Base-by-base conservation (phyloP, 2,329 filamentous ascomycete species). In the Lachnellula suecica region DNA sequence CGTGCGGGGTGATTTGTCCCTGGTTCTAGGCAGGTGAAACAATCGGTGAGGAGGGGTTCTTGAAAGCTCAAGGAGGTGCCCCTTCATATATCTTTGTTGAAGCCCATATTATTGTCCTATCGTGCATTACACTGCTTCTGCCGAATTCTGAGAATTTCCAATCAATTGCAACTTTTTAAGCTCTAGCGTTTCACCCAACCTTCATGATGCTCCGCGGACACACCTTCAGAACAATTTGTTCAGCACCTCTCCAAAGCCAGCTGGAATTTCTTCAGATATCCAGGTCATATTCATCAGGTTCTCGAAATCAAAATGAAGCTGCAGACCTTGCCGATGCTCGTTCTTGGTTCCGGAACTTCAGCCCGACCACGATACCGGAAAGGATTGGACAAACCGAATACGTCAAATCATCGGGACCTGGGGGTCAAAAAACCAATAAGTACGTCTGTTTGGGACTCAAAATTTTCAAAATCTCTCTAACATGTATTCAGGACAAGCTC, bases 371-470 rank as follows among this genome's bases (percentile, higher is more conserved):
- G 1, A 59, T 68, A 27, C 60, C 65, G 8, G 38, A 22, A 22
- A 66, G 63, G 31, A 54, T 66, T 15, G 56, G 59, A 8, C 59
- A 56, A 23, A 67, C 64, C 2, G 57, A 53, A 11, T 69, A 60
- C 42, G 56, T 59, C 17, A 48, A 56, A 7, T 60, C 66, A 7
- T 59, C 54, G 40, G 68, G 68, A 6, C 53, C 66, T 6, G 68
- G 68, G 23, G 68, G 68, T 11, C 68, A 70, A 47, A 66, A 69
- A 56, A 54, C 57, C n/a, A 70, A 70, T 48, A 70, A 68, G 67
- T 68, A 58, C 19, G 51, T 51, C 22, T 25, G 20, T 40, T 25
- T 42, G 40, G 20, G 22, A 40, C 25, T 9, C 6, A 15, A 35
- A 20, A 22, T 27, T 4, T 9, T 3, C 4, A 43, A 10, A 27